These are phyloP conservation scores for Globisporangium paddicum DNA, from an alignment of 352 stramenopile species.

Conservation along the genomic window DNA sequence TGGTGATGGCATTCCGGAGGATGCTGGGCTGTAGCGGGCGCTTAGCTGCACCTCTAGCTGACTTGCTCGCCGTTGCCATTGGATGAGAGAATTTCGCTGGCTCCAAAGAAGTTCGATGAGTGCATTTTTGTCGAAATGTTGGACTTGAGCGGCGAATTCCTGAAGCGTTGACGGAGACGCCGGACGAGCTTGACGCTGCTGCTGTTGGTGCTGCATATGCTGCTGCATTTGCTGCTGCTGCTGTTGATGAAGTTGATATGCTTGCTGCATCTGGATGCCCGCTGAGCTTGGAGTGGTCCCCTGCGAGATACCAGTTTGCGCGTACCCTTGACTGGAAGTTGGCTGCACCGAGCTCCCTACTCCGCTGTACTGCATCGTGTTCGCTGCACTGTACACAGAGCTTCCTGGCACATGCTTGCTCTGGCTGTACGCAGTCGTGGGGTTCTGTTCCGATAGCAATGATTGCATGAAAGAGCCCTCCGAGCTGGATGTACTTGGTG, in stretches of 20 bases:
- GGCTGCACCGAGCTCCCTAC: background rate
- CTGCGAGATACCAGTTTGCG: background rate
- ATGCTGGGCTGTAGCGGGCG: conserved; percentile 10
- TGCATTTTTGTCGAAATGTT: conserved; percentile 58
- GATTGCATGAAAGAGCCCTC: conserved; percentile 42
- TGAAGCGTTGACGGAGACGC: conserved; percentile 26
- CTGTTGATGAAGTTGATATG: conserved; percentile 20
- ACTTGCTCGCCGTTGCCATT: conserved; percentile 51
- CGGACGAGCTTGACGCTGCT: conserved; percentile 21
- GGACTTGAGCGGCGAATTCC: conserved; percentile 64
- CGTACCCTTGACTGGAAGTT: conserved; percentile 6
- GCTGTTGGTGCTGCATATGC: conserved; percentile 25
- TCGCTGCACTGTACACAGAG: conserved; percentile 1
- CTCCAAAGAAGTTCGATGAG: conserved; percentile 78
- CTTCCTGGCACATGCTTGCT: conserved; percentile 6
- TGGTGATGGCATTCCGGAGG: conserved; percentile 13
- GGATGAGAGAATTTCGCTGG: conserved; percentile 50
- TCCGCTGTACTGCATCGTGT: conserved; percentile 8
- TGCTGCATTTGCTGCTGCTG: conserved; percentile 29
- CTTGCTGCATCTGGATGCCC: conserved; percentile 15
- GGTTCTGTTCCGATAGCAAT: conserved; percentile 26
- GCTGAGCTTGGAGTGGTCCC: conserved; percentile 2
- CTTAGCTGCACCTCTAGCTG: conserved; percentile 52
- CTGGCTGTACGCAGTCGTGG: conserved; percentile 12
- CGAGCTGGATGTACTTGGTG: background rate